Evolutionary conservation across 129 eudicot genomes (phyloP).

Genomic region (Erigeron canadensis): DNA sequence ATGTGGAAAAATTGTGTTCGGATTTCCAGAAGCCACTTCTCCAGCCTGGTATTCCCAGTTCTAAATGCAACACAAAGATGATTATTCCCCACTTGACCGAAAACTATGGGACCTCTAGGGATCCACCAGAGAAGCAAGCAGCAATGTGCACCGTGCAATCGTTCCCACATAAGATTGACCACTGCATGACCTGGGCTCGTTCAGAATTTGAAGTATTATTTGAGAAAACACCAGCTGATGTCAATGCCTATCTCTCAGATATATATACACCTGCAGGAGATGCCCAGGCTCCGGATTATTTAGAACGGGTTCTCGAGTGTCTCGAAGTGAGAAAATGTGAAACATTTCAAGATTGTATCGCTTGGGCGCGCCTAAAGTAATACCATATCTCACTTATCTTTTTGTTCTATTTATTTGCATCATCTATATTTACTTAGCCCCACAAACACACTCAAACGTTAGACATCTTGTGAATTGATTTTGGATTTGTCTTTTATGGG

Average conservation of each 20-base stretch:
- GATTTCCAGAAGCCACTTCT: conserved; percentile 92
- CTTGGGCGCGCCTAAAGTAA: conserved; percentile 85
- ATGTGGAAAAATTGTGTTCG: conserved; percentile 85
- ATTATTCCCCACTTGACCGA: conserved; percentile 91
- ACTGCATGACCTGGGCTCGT: conserved; percentile 94
- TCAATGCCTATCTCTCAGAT: conserved; percentile 68
- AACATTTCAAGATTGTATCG: conserved; percentile 77
- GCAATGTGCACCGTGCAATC: conserved; percentile 94
- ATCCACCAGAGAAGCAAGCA: conserved; percentile 94
- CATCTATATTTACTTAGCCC: not conserved
- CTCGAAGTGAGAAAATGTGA: conserved; percentile 74
- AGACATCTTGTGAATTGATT: not conserved
- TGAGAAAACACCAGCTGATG: conserved; percentile 91
- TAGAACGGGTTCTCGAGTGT: conserved; percentile 81
- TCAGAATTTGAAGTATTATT: conserved; percentile 94
- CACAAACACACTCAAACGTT: not conserved
- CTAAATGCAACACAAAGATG: conserved; percentile 93
- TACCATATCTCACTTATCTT: not conserved
- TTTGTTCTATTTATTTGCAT: not conserved
- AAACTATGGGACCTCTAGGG: conserved; percentile 93
- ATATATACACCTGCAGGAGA: conserved; percentile 73
- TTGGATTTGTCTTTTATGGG: not conserved
- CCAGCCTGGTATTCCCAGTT: conserved; percentile 84
- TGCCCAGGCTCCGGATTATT: conserved; percentile 80
- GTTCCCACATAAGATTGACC: conserved; percentile 94